A percentile compares a stretch with the other conserved stretches of the same genome.
These are phyloP conservation scores for Saccharum spontaneum DNA, from an alignment of 176 grass and related monocot species.

Conservation along the genomic window DNA sequence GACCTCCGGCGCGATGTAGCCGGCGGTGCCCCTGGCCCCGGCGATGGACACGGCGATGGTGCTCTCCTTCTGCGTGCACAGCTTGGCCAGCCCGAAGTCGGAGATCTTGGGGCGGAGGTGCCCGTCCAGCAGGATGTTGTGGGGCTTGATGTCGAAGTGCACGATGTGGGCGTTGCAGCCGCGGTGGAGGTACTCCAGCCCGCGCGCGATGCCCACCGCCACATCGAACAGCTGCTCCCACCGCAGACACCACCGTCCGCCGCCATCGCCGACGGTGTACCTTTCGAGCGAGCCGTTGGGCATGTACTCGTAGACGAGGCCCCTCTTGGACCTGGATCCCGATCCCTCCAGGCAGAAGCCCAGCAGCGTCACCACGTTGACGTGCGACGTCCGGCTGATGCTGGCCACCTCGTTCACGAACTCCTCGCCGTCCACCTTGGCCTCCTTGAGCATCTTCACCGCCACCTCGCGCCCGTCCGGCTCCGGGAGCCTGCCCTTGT, in stretches of 20 bases:
- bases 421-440: slow-evolving; percentile 28
- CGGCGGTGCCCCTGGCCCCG: slow-evolving; percentile 43
- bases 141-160: slow-evolving; percentile 66
- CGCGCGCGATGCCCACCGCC: slow-evolving; percentile 43
- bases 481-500: slow-evolving; percentile 45
- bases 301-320: slow-evolving; percentile 65
- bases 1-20: slow-evolving; percentile 51
- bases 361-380: slow-evolving; percentile 53
- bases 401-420: slow-evolving; percentile 57
- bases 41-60: slow-evolving; percentile 17
- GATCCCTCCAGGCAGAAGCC: slow-evolving; percentile 42
- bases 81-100: slow-evolving; percentile 61
- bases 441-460: slow-evolving; percentile 53
- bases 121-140: slow-evolving; percentile 57
- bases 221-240: slow-evolving; percentile 51
- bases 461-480: slow-evolving; percentile 31
- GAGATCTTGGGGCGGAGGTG: slow-evolving; percentile 47
- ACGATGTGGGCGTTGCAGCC: slow-evolving; percentile 58
- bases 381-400: slow-evolving; percentile 55
- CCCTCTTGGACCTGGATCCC: slow-evolving; percentile 4
- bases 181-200: slow-evolving; percentile 59
- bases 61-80: slow-evolving; percentile 44
- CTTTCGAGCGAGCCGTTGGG: slow-evolving; percentile 61
- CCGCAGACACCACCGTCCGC: neutral
- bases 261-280: slow-evolving; percentile 20